Evolutionary conservation across 2,329 filamentous ascomycete species (phyloP).

Genomic region (Neofusicoccum parvum): DNA sequence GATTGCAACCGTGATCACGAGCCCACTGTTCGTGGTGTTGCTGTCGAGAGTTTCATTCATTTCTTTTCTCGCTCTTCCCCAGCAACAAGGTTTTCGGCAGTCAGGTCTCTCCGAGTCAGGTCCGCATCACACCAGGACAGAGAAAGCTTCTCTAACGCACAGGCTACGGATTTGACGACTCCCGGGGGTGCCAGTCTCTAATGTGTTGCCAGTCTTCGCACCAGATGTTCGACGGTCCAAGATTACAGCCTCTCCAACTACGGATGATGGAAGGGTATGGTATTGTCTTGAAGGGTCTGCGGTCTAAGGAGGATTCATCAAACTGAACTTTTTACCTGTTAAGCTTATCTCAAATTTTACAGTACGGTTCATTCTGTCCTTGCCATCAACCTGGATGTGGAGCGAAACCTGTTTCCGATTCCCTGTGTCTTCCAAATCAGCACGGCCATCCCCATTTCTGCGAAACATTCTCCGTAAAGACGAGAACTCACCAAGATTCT

Average conservation of each 20-base stretch:
- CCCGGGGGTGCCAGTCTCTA: not conserved
- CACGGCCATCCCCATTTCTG: no score
- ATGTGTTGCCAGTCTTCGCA: not conserved
- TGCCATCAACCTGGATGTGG: no score
- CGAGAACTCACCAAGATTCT: no score
- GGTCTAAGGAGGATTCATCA: no score
- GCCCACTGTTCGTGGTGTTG: not conserved
- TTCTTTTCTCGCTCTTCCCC: not conserved
- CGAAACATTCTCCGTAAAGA: no score
- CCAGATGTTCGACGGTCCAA: not conserved
- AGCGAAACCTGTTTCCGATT: no score
- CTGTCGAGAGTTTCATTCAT: not conserved
- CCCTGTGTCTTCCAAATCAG: no score
- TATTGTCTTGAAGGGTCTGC: no score
- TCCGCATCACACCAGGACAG: not conserved
- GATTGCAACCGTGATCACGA: not conserved
- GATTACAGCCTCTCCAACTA: not conserved
- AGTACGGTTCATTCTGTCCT: no score
- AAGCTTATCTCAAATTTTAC: no score
- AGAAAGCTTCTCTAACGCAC: not conserved
- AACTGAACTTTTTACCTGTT: no score
- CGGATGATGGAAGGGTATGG: no score
- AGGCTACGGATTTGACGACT: not conserved
- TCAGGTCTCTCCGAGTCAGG: conserved; percentile 3
- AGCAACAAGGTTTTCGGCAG: not conserved